phyloP scores from a whole-genome alignment of 177 flowering plant species.

The Vitis hybrid region DNA sequence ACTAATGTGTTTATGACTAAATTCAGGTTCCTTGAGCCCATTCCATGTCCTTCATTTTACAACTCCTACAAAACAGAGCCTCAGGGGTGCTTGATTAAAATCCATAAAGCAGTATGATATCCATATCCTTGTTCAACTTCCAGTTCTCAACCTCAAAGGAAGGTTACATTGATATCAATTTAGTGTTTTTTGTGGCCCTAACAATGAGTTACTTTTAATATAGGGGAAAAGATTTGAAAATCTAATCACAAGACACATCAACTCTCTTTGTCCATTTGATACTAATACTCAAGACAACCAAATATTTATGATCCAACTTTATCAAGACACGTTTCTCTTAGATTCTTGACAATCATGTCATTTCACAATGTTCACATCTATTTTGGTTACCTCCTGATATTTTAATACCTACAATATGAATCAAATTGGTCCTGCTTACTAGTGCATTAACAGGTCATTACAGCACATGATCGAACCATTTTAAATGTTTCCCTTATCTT shows the following conservation, averaged over 20 bases:
- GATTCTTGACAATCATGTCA: too few species aligned
- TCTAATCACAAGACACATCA: too few species aligned
- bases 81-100: not conserved
- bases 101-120: not conserved
- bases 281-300: too few species aligned
- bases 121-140: not conserved
- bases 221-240: not conserved
- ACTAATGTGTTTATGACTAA: not conserved
- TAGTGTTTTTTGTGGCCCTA: not conserved
- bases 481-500: too few species aligned
- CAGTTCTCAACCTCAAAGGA: not conserved
- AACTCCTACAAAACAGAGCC: not conserved
- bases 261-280: not conserved
- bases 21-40: not conserved
- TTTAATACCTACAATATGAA: too few species aligned
- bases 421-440: too few species aligned
- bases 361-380: too few species aligned
- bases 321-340: too few species aligned
- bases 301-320: too few species aligned
- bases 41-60: not conserved
- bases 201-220: not conserved
- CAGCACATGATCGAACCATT: too few species aligned
- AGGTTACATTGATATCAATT: not conserved
- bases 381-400: too few species aligned
- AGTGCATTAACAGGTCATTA: too few species aligned